Evolutionary conservation across 2,329 filamentous ascomycete genomes (phyloP).

Genomic region (Clarireedia homoeocarpa): DNA sequence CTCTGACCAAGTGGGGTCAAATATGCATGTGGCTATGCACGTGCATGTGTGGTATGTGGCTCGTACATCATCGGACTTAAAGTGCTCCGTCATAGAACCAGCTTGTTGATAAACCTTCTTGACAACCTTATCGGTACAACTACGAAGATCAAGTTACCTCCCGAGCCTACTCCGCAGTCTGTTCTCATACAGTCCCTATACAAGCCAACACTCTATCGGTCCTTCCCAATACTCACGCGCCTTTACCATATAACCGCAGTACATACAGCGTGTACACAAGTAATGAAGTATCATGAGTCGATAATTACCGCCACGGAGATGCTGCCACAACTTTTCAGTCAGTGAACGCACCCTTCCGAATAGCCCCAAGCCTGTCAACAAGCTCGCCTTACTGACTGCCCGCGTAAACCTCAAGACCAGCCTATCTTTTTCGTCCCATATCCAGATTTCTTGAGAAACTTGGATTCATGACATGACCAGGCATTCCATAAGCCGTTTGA

Average conservation of each 20-base stretch:
- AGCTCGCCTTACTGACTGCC: background rate
- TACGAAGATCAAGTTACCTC: too few relatives aligned
- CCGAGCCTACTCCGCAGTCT: too few relatives aligned
- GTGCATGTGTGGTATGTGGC: too few relatives aligned
- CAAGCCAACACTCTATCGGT: background rate
- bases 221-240: conserved; percentile 1
- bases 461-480: conserved; percentile 6
- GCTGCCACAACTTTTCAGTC: conserved; percentile 2
- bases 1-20: too few relatives aligned
- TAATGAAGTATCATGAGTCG: background rate
- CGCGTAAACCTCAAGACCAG: background rate
- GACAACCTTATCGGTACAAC: background rate
- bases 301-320: conserved; percentile 5
- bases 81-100: too few relatives aligned
- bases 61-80: too few relatives aligned
- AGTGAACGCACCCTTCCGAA: background rate
- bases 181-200: background rate
- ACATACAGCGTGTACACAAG: background rate
- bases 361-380: background rate
- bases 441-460: background rate
- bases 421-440: background rate
- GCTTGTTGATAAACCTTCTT: background rate
- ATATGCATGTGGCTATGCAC: too few relatives aligned
- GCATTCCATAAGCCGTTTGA: background rate
- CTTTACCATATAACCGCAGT: background rate